Evolutionary conservation across 306 rosid species (phyloP).

Genomic region (Alnus rubra): DNA sequence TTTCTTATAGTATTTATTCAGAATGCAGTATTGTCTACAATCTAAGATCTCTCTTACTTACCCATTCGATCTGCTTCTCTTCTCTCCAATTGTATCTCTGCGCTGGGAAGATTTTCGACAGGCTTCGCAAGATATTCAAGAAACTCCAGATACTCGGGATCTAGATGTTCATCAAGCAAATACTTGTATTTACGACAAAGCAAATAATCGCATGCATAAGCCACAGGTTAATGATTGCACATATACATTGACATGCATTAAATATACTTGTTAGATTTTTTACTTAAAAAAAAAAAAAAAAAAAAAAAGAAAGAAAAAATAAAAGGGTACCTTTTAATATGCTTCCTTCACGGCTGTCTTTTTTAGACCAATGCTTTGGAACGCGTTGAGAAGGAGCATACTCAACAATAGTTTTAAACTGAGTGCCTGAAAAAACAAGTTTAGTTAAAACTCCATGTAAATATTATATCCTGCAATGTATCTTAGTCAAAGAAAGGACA

Average conservation of each 20-base stretch:
- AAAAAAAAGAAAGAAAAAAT: not conserved
- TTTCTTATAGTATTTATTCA: slow-evolving; percentile 8
- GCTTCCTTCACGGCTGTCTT: slow-evolving; percentile 75
- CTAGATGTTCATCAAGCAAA: slow-evolving; percentile 56
- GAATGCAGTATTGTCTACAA: not conserved
- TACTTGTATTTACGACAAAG: slow-evolving; percentile 40
- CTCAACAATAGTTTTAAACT: slow-evolving; percentile 67
- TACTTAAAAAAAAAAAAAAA: not conserved
- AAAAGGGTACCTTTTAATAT: slow-evolving; percentile 48
- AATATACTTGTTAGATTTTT: slow-evolving; percentile 9
- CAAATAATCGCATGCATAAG: slow-evolving; percentile 31
- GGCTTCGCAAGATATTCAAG: slow-evolving; percentile 71
- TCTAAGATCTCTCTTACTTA: slow-evolving; percentile 33
- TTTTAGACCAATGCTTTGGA: slow-evolving; percentile 58
- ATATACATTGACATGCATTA: slow-evolving; percentile 28
- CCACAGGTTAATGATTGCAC: slow-evolving; percentile 13
- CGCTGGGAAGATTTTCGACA: slow-evolving; percentile 79
- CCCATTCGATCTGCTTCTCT: slow-evolving; percentile 77
- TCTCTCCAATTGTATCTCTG: slow-evolving; percentile 77
- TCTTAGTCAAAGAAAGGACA: not conserved
- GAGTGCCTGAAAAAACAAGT: slow-evolving; percentile 47
- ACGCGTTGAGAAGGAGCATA: slow-evolving; percentile 81
- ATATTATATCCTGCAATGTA: not conserved
- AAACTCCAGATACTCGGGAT: slow-evolving; percentile 74
- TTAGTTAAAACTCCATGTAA: slow-evolving; percentile 6